Base-by-base conservation (phyloP, 495 filamentous ascomycete species). In the Penicillium dipodomyicola region DNA sequence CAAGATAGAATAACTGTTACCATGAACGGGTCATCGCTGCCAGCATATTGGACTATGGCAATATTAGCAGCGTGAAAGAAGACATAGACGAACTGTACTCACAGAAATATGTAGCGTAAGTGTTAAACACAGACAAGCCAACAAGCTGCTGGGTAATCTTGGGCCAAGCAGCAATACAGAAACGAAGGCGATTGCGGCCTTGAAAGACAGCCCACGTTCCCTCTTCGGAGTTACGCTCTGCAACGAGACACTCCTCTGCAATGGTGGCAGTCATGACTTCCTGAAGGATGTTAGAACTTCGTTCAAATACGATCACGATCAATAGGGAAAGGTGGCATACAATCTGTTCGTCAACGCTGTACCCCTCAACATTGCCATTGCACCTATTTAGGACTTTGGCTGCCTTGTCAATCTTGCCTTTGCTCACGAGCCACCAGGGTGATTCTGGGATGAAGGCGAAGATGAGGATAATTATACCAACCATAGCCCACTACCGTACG, bases 101-200 rank as follows among this genome's bases (percentile, higher is more conserved):
- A 73, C 71, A 77, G 62, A 77, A 77, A 52, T 77, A 77, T 9
- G 71, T 73, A 2, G 68, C 71, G 42, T 69, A 73, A 2, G 68
- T 75, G 47, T 74, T 75, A 56, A 77, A 77, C 15, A 77, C 65
- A 0, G 67, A 57, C 25, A 77, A 49, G 0, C 75, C 75, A 7
- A 77, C 71, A 51, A 77, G 71, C 30, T 77, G 75, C 54, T 77
- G 75, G 0, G 64, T 59, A 33, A 77, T 68, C 52, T 76, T 76
- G 0, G 75, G 73, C 73, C 75, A 77, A 44, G 46, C 60, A 5
- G 74, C 67, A 51, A 77, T 77, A 20, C 75, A 14, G 54, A 72
- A 74, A 11, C 74, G 72, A 29, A 77, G 56, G 1, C 67, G 51
- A 42, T 77, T 75, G 25, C 69, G 67, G 7, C 74, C 74, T 9